Conservation (phyloP, 1,284 basidiomycete species). For the Fomitopsis schrenkii region DNA sequence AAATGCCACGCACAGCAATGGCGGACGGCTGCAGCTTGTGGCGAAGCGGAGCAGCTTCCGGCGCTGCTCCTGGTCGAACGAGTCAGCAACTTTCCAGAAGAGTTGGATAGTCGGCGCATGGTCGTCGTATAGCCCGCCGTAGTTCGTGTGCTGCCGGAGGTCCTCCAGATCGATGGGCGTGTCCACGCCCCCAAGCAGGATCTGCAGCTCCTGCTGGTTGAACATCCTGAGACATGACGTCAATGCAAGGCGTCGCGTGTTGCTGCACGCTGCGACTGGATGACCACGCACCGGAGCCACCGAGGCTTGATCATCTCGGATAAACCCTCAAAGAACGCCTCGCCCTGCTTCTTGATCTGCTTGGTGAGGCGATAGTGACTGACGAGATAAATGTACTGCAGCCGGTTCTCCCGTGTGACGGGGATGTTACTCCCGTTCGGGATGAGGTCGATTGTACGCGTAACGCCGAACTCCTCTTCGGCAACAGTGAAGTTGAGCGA, state of each 20-base stretch:
- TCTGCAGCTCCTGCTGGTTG: constrained; percentile 89
- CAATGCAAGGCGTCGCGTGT: background rate
- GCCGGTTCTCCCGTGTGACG: constrained; percentile 87
- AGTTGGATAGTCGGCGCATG: constrained; percentile 63
- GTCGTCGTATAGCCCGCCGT: constrained; percentile 74
- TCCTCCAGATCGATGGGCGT: constrained; percentile 82
- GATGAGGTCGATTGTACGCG: constrained; percentile 77
- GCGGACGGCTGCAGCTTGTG: constrained; percentile 87
- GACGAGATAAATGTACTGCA: constrained; percentile 89
- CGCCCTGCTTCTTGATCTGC: constrained; percentile 86
- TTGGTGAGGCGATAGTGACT: constrained; percentile 87
- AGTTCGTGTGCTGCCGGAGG: constrained; percentile 68
- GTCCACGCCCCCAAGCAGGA: constrained; percentile 81
- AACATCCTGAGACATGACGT: constrained; percentile 66
- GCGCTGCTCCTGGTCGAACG: constrained; percentile 71
- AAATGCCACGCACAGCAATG: constrained; percentile 58
- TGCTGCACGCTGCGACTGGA: background rate
- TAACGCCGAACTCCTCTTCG: constrained; percentile 88
- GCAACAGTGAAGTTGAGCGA: constrained; percentile 89
- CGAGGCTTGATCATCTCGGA: constrained; percentile 86
- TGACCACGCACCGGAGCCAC: constrained; percentile 71
- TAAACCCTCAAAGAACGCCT: constrained; percentile 82
- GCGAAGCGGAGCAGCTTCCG: constrained; percentile 80
- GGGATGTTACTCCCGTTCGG: constrained; percentile 81
- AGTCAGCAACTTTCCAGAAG: constrained; percentile 81